Conservation (phyloP, 768 basidiomycete species). For the Amanita polypyramis region DNA sequence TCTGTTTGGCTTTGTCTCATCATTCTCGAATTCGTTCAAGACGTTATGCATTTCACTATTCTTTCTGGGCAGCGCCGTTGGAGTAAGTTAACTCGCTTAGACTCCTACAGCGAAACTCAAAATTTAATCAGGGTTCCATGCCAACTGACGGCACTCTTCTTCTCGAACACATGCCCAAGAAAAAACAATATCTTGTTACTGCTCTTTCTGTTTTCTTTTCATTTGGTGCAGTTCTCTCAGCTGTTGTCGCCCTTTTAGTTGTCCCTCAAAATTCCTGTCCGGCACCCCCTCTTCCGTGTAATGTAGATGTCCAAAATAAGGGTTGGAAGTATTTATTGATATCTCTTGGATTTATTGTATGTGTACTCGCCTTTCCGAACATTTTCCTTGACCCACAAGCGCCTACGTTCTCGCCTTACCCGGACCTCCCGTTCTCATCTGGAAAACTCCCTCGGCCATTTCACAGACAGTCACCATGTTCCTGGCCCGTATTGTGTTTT, state of each 20-base stretch:
- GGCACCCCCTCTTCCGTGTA: constrained; percentile 39
- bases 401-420: neutral
- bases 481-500: constrained; percentile 76
- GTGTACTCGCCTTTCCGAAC: constrained; percentile 21
- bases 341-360: constrained; percentile 70
- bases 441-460: constrained; percentile 7
- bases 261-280: constrained; percentile 70
- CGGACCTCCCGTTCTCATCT: neutral
- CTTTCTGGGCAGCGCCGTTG: constrained; percentile 86
- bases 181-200: constrained; percentile 88
- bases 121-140: constrained; percentile 66
- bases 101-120: neutral
- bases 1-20: constrained; percentile 75
- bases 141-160: constrained; percentile 93
- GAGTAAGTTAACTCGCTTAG: constrained; percentile 40
- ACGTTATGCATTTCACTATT: constrained; percentile 72
- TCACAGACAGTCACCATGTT: constrained; percentile 81
- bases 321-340: constrained; percentile 88
- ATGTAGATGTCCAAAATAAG: constrained; percentile 56
- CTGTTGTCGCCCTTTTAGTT: constrained; percentile 67
- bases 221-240: constrained; percentile 79
- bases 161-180: constrained; percentile 85
- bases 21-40: constrained; percentile 58
- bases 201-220: constrained; percentile 95
- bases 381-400: constrained; percentile 1